Conservation (phyloP, 148 eudicot species). For the Heliosperma pusillum region DNA sequence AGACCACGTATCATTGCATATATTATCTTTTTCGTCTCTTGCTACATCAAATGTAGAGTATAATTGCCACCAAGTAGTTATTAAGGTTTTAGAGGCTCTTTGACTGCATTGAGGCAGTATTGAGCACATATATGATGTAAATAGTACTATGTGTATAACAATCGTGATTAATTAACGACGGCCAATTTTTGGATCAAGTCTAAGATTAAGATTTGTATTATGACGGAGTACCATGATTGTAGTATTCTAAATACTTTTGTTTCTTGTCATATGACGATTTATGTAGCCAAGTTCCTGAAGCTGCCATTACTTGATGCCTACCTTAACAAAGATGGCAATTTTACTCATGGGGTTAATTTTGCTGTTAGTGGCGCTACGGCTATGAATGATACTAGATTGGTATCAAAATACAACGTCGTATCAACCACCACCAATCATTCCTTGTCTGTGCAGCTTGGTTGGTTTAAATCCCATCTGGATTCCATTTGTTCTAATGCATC, state of each 20-base stretch:
- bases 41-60: not conserved
- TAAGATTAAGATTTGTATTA: too few relatives aligned
- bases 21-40: not conserved
- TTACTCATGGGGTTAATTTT: conserved; percentile 26
- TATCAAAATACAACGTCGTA: not conserved
- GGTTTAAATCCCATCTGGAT: conserved; percentile 24
- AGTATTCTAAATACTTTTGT: not conserved
- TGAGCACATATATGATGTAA: too few relatives aligned
- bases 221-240: too few relatives aligned
- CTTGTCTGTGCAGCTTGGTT: conserved; percentile 14
- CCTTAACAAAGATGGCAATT: conserved; percentile 22
- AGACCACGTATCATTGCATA: too few relatives aligned
- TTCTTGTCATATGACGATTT: not conserved
- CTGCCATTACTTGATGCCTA: conserved; percentile 22
- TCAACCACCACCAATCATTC: conserved; percentile 12
- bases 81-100: too few relatives aligned
- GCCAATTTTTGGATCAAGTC: too few relatives aligned
- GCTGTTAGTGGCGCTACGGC: conserved; percentile 25
- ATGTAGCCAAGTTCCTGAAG: conserved; percentile 9
- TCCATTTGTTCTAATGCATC: conserved; percentile 12
- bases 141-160: too few relatives aligned
- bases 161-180: too few relatives aligned
- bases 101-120: too few relatives aligned
- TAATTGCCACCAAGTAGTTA: not conserved
- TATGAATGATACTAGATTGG: conserved; percentile 3